A percentile compares a stretch with the other conserved stretches of the same genome.
These are phyloP conservation scores for Eucalyptus melliodora DNA, from an alignment of 345 rosid species.

Conservation along the genomic window DNA sequence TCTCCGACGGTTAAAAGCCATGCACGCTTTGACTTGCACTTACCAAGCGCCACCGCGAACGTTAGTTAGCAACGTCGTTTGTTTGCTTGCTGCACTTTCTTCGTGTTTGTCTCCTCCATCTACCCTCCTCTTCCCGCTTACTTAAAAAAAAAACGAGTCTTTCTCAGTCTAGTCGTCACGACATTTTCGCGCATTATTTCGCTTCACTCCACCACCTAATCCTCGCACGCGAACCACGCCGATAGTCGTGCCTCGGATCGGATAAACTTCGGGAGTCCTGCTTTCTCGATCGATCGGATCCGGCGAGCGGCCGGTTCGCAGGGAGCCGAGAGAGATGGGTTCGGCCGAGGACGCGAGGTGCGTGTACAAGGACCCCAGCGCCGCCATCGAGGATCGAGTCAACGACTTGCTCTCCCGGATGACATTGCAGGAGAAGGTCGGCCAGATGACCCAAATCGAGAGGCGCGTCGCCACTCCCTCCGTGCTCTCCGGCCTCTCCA, in stretches of 20 bases:
- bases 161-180: background rate
- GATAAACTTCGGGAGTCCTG: background rate
- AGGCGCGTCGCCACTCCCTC: slow-evolving; percentile 38
- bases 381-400: slow-evolving; percentile 57
- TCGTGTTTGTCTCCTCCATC: background rate
- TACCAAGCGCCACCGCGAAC: background rate
- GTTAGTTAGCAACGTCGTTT: background rate
- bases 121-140: background rate
- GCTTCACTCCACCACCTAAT: background rate
- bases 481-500: slow-evolving; percentile 25
- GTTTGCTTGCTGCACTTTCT: background rate
- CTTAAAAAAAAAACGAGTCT: background rate
- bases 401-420: slow-evolving; percentile 74
- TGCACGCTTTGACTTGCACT: background rate
- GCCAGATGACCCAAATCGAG: slow-evolving; percentile 87
- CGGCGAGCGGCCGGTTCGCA: background rate
- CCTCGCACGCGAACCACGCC: background rate
- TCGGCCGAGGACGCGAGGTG: slow-evolving; percentile 7
- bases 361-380: slow-evolving; percentile 47
- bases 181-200: background rate
- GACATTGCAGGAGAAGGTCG: slow-evolving; percentile 66
- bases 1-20: background rate
- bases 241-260: background rate
- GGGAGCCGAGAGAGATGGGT: background rate
- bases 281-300: background rate